Percentiles rank a stretch among this genome's conserved stretches.
These are phyloP conservation scores for Colletotrichum sp. DNA, from an alignment of 2,329 filamentous ascomycete genomes.

Conservation along the genomic window DNA sequence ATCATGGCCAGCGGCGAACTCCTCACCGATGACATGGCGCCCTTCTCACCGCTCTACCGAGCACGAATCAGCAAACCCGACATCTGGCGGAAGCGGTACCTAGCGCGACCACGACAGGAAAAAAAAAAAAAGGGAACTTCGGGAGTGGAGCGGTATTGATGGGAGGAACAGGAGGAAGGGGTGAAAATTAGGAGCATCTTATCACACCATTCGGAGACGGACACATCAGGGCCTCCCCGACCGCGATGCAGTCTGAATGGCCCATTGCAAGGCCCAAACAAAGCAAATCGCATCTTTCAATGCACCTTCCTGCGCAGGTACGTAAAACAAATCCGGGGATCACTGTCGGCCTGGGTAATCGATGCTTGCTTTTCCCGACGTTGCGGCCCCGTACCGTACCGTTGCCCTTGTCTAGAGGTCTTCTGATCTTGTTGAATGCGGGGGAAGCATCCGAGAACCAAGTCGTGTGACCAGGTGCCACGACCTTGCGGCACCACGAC, in stretches of 20 bases:
- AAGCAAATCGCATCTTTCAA: not conserved
- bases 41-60: conserved; percentile 10
- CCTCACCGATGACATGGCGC: conserved; percentile 1
- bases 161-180: not conserved
- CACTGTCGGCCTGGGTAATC: not conserved
- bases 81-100: not conserved
- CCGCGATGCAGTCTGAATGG: not conserved
- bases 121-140: not conserved
- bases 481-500: conserved; percentile 12
- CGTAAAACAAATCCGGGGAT: not conserved
- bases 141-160: not conserved
- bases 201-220: not conserved
- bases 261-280: not conserved
- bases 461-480: conserved; percentile 17
- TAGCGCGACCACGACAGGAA: not conserved
- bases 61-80: not conserved
- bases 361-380: conserved; percentile 16
- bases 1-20: not conserved
- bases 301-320: not conserved
- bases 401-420: conserved; percentile 17
- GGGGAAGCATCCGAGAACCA: conserved; percentile 20
- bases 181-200: not conserved
- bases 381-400: conserved; percentile 1
- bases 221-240: not conserved
- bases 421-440: conserved; percentile 18